phyloP scores from a whole-genome alignment of 768 basidiomycete species.

The Podaxis sp. region DNA sequence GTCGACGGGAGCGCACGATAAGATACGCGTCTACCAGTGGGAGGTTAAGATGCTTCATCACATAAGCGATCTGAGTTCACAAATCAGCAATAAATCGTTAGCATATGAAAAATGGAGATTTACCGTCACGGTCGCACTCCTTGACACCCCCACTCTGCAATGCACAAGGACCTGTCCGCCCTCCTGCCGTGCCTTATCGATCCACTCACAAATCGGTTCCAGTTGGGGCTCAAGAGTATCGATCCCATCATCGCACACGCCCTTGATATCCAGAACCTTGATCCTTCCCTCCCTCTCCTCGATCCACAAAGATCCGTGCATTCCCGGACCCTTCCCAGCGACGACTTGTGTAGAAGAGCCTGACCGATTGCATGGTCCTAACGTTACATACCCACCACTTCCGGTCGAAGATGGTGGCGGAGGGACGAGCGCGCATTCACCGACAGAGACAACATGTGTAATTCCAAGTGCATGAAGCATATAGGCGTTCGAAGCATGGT shows the following conservation, averaged over 20 bases:
- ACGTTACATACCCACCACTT: constrained; percentile 11
- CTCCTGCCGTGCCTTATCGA: constrained; percentile 74
- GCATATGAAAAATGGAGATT: constrained; percentile 24
- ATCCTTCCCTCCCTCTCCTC: constrained; percentile 88
- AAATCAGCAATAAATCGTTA: background rate
- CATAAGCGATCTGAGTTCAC: constrained; percentile 75
- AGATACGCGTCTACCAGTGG: constrained; percentile 93
- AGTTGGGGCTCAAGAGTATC: constrained; percentile 90
- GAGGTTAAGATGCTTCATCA: constrained; percentile 87
- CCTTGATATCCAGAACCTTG: constrained; percentile 87
- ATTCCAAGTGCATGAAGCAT: constrained; percentile 96
- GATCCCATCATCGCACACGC: constrained; percentile 94
- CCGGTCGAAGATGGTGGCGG: constrained; percentile 41
- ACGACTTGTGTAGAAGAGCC: constrained; percentile 31
- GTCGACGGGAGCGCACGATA: constrained; percentile 82
- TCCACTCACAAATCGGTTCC: constrained; percentile 88
- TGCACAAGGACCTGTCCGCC: constrained; percentile 94
- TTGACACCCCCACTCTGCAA: constrained; percentile 97
- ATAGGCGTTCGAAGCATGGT: constrained; percentile 90
- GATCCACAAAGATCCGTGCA: constrained; percentile 77
- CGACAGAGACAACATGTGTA: constrained; percentile 95
- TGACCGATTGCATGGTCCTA: constrained; percentile 23
- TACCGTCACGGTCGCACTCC: constrained; percentile 89
- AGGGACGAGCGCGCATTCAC: constrained; percentile 88
- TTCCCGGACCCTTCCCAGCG: constrained; percentile 40